phyloP scores from a whole-genome alignment of 768 basidiomycete genomes.

The Heimioporus sp. region DNA sequence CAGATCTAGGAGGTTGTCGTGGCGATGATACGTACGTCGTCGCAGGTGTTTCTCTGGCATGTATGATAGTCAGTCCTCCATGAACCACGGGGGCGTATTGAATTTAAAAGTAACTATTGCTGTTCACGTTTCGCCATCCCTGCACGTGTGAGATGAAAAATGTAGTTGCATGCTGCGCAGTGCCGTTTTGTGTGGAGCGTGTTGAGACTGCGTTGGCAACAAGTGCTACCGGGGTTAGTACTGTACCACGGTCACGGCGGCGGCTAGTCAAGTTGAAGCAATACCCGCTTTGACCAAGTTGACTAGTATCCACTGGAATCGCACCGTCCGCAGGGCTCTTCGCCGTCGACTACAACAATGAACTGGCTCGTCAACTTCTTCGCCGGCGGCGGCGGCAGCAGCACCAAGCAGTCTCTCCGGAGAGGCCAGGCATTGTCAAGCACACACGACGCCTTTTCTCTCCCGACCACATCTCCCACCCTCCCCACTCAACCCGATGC shows the following conservation, averaged over 20 bases:
- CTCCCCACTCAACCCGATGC: slow-evolving; percentile 53
- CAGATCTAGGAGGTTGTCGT: slow-evolving; percentile 21
- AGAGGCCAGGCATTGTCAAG: slow-evolving; percentile 69
- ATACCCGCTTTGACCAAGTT: slow-evolving; percentile 9
- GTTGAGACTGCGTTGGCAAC: too few species aligned
- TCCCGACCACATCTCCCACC: slow-evolving; percentile 71
- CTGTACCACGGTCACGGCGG: too few species aligned
- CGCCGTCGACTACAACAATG: slow-evolving; percentile 41
- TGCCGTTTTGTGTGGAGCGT: slow-evolving; percentile 15
- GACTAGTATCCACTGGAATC: slow-evolving; percentile 5
- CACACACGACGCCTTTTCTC: slow-evolving; percentile 86
- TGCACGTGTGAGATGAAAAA: slow-evolving; percentile 3
- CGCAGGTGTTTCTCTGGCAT: not conserved
- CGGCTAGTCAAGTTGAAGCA: too few species aligned
- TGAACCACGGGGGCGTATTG: not conserved
- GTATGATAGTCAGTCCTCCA: not conserved
- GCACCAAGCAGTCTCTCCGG: slow-evolving; percentile 46
- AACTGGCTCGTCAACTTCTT: slow-evolving; percentile 75
- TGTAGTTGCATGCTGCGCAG: slow-evolving; percentile 4
- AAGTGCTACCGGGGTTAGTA: too few species aligned
- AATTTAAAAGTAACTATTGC: not conserved
- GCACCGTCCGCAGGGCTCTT: slow-evolving; percentile 2
- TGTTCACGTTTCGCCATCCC: not conserved
- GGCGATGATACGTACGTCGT: not conserved
- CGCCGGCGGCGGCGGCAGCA: slow-evolving; percentile 48